A percentile compares a stretch with the other conserved stretches of the same genome.
These are phyloP conservation scores for Eleusine indica DNA, from an alignment of 176 grass and related monocot genomes.

Conservation along the genomic window DNA sequence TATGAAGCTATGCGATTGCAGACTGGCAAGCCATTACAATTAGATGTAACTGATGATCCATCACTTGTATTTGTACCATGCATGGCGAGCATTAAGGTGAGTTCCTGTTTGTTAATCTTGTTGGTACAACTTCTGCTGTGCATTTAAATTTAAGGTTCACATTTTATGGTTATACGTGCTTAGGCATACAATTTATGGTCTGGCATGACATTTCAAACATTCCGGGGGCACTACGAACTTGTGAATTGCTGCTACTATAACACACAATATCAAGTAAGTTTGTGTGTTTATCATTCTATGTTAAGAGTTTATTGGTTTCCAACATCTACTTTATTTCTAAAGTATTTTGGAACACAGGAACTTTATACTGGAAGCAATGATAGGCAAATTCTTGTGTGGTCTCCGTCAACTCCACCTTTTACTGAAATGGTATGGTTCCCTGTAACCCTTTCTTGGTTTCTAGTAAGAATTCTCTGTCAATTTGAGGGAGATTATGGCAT, in stretches of 20 bases:
- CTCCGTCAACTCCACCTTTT: conserved; percentile 62
- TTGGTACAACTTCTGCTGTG: conserved; percentile 7
- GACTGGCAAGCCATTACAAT: conserved; percentile 72
- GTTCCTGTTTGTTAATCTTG: conserved; percentile 28
- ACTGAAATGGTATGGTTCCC: conserved; percentile 63
- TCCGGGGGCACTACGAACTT: conserved; percentile 84
- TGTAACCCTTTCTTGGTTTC: conserved; percentile 2
- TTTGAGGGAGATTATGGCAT: background rate
- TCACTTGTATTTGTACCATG: conserved; percentile 86
- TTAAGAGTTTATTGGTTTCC: background rate
- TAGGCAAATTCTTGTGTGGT: conserved; percentile 97
- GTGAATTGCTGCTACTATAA: conserved; percentile 90
- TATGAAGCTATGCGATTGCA: conserved; percentile 85
- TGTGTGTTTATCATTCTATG: conserved; percentile 21
- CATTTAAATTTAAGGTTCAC: conserved; percentile 20
- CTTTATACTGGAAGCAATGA: conserved; percentile 97
- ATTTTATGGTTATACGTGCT: conserved; percentile 11
- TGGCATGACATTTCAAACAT: conserved; percentile 61
- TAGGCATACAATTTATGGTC: conserved; percentile 89
- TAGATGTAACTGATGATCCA: conserved; percentile 68
- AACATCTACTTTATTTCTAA: conserved; percentile 29
- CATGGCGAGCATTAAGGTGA: conserved; percentile 89
- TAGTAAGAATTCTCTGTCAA: background rate
- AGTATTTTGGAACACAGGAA: conserved; percentile 60
- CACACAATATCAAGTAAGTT: conserved; percentile 65